Evolutionary conservation across 371 early-diverging fungal genomes (phyloP), one percentile per base, ranked within the genome.

Genomic region (Fennellomyces sp.): DNA sequence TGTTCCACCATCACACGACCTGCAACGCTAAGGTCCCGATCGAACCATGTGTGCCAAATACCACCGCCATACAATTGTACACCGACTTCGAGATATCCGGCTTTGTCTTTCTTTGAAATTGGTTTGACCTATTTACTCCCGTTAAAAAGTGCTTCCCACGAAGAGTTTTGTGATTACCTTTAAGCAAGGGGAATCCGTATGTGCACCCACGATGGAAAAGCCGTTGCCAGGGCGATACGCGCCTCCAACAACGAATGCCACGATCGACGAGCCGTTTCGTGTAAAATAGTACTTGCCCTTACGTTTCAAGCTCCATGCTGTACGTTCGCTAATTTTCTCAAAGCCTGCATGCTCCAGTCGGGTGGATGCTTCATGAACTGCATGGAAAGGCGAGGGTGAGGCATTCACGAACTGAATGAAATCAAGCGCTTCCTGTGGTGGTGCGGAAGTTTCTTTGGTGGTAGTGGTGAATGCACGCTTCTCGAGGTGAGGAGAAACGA

Each of bases 21-120:
- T 53, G 97, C 97, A 47, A 99, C 76, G 72, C 93, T 86, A 52
- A 99, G 80, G 75, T 98, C 97, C 56, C 98, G 89, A 77, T 99
- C 99, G 76, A 98, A 99, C 97, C 98, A 99, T 19, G 98, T 95
- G 71, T 97, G 93, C 93, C 96, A 97, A 17, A 95, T 78, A 39
- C 95, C 97, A 45, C 97, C 98, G 61, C 98, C 98, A 66, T 97
- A 97, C 35, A 85, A 63, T 73, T 94, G 89, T 57, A 94, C 91
- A 67, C 97, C 95, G 31, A 95, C 92, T 75, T 97, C 94, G 35
- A 93, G 75, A 73, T 94, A 97, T 3, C 93, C 95, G 12, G 65
- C 68, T 41, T 87, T 87, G 27, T 88, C 85, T 75, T 92, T 95
- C 70, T 91, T 92, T 19, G 96, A 95, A 29, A 93, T 80, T 7